phyloP scores from a whole-genome alignment of 2,329 filamentous ascomycete species.

The Cryphonectria japonica region DNA sequence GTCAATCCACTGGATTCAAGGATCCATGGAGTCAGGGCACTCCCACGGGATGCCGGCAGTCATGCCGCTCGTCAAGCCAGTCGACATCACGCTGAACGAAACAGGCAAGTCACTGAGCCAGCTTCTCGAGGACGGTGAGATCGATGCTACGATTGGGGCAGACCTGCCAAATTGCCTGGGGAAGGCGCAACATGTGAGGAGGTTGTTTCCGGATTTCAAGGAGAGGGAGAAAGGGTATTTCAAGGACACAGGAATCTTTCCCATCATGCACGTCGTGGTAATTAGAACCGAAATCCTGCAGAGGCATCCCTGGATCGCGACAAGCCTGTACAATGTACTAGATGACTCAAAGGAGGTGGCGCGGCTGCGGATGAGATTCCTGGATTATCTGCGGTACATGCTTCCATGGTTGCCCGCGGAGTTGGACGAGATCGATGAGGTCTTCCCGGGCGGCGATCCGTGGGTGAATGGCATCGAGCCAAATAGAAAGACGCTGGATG shows the following conservation, averaged over 20 bases:
- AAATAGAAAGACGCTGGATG: constrained; percentile 40
- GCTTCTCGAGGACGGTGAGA: constrained; percentile 41
- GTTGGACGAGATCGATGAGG: constrained; percentile 40
- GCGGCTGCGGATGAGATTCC: constrained; percentile 35
- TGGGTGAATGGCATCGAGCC: constrained; percentile 40
- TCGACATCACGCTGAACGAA: constrained; percentile 35
- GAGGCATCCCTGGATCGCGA: constrained; percentile 37
- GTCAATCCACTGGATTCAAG: constrained; percentile 40
- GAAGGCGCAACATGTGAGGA: constrained; percentile 34
- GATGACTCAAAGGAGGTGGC: constrained; percentile 40
- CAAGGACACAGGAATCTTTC: constrained; percentile 15
- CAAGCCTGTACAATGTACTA: constrained; percentile 39
- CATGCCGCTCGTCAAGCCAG: constrained; percentile 34
- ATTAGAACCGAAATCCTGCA: constrained; percentile 34
- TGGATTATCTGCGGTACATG: constrained; percentile 39
- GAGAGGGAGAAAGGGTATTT: constrained; percentile 40
- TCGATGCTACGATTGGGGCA: constrained; percentile 43
- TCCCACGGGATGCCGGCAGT: constrained; percentile 37
- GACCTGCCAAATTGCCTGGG: constrained; percentile 39
- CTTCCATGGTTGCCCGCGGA: constrained; percentile 40
- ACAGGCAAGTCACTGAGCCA: constrained; percentile 38
- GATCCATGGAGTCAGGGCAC: constrained; percentile 37
- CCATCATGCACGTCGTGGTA: constrained; percentile 22
- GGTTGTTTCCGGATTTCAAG: constrained; percentile 43
- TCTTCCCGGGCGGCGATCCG: constrained; percentile 39